phyloP scores from a whole-genome alignment of 2,329 filamentous ascomycete genomes.

The Hypoxylon sp. region DNA sequence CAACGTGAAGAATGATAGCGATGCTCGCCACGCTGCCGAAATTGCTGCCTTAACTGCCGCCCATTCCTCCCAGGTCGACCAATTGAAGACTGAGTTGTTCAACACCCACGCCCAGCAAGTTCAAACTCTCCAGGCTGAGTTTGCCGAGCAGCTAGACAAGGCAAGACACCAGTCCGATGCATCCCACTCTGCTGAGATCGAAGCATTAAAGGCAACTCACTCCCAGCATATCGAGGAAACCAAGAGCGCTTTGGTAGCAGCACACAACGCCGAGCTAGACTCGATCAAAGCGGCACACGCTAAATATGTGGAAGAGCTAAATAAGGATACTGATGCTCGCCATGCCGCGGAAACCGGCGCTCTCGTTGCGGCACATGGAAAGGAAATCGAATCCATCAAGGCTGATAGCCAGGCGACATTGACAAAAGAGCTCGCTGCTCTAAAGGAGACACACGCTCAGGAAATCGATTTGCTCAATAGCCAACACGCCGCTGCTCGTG shows the following conservation, averaged over 20 bases:
- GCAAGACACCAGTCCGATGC: slow-evolving; percentile 32
- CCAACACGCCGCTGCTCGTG: slow-evolving; percentile 44
- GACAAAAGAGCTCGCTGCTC: slow-evolving; percentile 41
- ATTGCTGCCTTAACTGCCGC: slow-evolving; percentile 37
- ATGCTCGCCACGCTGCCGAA: slow-evolving; percentile 40
- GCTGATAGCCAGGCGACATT: slow-evolving; percentile 40
- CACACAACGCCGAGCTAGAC: slow-evolving; percentile 39
- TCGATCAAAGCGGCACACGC: slow-evolving; percentile 36
- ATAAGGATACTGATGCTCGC: slow-evolving; percentile 32
- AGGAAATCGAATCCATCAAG: slow-evolving; percentile 41
- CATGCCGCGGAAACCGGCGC: slow-evolving; percentile 41
- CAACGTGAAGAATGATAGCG: slow-evolving; percentile 34
- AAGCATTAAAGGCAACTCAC: slow-evolving; percentile 37
- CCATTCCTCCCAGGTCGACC: slow-evolving; percentile 35
- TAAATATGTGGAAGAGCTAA: slow-evolving; percentile 36
- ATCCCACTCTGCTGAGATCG: slow-evolving; percentile 36
- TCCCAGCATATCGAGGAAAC: slow-evolving; percentile 37
- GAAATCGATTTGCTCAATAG: slow-evolving; percentile 43
- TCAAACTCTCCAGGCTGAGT: slow-evolving; percentile 37
- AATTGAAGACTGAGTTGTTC: slow-evolving; percentile 37
- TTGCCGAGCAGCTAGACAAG: slow-evolving; percentile 38
- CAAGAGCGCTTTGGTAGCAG: slow-evolving; percentile 29
- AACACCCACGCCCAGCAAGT: slow-evolving; percentile 38
- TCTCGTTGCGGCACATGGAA: slow-evolving; percentile 40
- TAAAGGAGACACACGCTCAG: slow-evolving; percentile 43